Evolutionary conservation across 331 rosid genomes (phyloP), one percentile per base, ranked within the genome.

Genomic region (Pyracantha coccinea): DNA sequence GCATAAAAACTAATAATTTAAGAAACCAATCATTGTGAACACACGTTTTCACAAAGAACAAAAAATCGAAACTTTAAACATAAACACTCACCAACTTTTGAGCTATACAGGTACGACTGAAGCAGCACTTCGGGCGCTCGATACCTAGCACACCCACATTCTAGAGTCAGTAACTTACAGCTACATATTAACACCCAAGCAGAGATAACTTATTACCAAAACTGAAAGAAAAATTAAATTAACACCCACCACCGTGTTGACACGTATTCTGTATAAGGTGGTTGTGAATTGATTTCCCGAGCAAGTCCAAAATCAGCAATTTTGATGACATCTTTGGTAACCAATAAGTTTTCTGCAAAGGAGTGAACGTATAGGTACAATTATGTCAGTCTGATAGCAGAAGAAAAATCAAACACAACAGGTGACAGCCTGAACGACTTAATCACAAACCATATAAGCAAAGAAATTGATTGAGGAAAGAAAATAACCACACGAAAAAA

Each of bases 111-210:
- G 81, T 84, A 87, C 15, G 97, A 89, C 80, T 94, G 99, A 77
- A 94, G 99, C 84, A 94, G 86, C 82, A 94, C 97, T 83, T 94
- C 99, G 69, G 99, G 99, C 25, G 99, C 99, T 62, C 99, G 96
- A 76, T 94, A 94, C 99, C 99, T 94, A 58, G 9, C 21, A 62
- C n/a, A 21, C 54, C 31, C 69, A 66, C 67, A 33, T 21, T 71
- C 77, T 69, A 81, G 28, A 62, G 60, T 41, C 71, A 74, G 69
- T 44, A 38, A 32, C 25, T n/a, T 45, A 74, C 27, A 67, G 20
- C 62, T 16, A 47, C 59, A 16, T 35, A 41, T 28, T 24, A n/a
- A 59, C 41, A 67, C 20, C 64, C 45, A 33, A 55, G 73, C 27
- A 57, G 38, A 57, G 16, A 38, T 4, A 10, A 20, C 19, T 1